Percentiles rank a stretch among this genome's conserved stretches.
Conservation (phyloP, 352 stramenopile genomes). For the Pythium dissimile region DNA sequence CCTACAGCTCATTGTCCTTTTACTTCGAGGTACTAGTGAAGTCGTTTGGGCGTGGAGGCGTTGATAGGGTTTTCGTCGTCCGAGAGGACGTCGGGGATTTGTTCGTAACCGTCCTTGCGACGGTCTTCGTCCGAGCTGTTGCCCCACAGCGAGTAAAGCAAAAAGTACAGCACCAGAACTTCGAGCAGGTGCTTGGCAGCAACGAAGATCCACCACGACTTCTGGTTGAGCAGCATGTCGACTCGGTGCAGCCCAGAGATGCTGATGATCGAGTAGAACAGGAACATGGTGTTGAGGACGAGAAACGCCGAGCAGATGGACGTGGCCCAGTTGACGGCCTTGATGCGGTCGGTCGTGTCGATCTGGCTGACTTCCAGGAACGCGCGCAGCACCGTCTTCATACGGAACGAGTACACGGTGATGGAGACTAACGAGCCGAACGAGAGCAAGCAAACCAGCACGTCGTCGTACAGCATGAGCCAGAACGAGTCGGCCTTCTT, state of each 20-base stretch:
- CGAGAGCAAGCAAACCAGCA: constrained; percentile 82
- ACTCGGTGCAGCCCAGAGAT: constrained; percentile 85
- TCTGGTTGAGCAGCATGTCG: constrained; percentile 79
- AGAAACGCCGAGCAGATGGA: constrained; percentile 95
- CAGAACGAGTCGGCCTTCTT: constrained; percentile 89
- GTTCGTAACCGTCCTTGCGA: constrained; percentile 70
- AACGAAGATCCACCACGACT: constrained; percentile 93
- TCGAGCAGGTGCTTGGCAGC: constrained; percentile 92
- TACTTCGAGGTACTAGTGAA: constrained; percentile 17
- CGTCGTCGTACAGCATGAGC: constrained; percentile 95
- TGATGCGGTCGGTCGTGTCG: constrained; percentile 94
- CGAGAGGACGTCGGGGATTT: constrained; percentile 64
- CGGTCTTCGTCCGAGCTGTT: constrained; percentile 67
- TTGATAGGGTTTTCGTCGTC: constrained; percentile 40
- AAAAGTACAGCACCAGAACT: constrained; percentile 91
- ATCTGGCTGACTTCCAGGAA: constrained; percentile 96
- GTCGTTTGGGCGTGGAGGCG: constrained; percentile 17
- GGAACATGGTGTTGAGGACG: constrained; percentile 87
- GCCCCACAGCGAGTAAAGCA: constrained; percentile 94
- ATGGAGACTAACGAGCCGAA: constrained; percentile 89
- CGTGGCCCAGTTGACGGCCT: constrained; percentile 94
- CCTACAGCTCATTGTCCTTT: background rate
- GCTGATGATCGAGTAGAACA: constrained; percentile 83
- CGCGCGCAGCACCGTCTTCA: constrained; percentile 94
- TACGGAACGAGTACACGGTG: constrained; percentile 93